phyloP scores from a whole-genome alignment of 164 flowering plant genomes.

The Echeveria elegans region DNA sequence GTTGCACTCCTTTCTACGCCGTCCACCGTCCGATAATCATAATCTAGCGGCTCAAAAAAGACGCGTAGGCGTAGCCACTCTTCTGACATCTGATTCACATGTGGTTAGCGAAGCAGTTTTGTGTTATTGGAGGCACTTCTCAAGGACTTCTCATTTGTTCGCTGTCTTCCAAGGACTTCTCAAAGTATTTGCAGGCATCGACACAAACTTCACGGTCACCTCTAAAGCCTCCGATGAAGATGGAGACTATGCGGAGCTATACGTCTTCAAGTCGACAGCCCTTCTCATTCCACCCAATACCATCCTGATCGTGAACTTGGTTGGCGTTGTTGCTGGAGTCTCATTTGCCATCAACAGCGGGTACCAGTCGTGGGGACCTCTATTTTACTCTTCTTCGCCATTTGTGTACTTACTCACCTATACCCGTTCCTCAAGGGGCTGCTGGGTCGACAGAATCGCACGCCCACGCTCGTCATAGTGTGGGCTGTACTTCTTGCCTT shows the following conservation, averaged over 20 bases:
- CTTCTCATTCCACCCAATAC: conserved; percentile 95
- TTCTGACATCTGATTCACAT: too few relatives aligned
- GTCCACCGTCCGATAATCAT: too few relatives aligned
- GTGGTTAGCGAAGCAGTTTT: too few relatives aligned
- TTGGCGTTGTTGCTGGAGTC: conserved; percentile 92
- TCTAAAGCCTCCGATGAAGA: conserved; percentile 93
- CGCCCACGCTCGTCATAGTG: conserved; percentile 89
- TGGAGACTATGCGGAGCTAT: conserved; percentile 88
- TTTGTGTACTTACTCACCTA: conserved; percentile 87
- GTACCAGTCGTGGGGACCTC: conserved; percentile 96
- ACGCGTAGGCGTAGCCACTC: too few relatives aligned
- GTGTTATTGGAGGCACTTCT: conserved; percentile 99
- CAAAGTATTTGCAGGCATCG: conserved; percentile 90
- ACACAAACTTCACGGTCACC: conserved; percentile 94
- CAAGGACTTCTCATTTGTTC: conserved; percentile 87
- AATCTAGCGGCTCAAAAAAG: too few relatives aligned
- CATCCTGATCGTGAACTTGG: conserved; percentile 68
- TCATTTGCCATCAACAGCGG: conserved; percentile 90
- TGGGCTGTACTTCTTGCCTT: conserved; percentile 96
- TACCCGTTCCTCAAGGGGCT: conserved; percentile 95
- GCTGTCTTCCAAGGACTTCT: conserved; percentile 94
- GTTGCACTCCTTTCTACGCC: too few relatives aligned
- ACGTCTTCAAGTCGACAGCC: conserved; percentile 89
- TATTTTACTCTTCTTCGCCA: conserved; percentile 80
- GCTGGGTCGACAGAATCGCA: conserved; percentile 82